Evolutionary conservation across 2,329 filamentous ascomycete genomes (phyloP).

Genomic region (Sporothrix humicola): DNA sequence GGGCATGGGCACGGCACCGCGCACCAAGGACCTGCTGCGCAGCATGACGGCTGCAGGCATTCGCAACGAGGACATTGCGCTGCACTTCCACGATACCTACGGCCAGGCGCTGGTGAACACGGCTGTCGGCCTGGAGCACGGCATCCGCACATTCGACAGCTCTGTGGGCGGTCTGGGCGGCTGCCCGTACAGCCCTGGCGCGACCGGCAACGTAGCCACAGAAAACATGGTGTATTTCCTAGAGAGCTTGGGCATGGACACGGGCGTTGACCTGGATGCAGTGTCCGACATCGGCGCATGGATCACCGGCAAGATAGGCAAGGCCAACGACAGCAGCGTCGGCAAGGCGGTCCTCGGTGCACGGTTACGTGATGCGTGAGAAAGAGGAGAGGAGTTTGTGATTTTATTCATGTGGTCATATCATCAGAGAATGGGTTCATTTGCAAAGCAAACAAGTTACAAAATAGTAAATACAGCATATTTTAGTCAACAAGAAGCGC

Average conservation of each 20-base stretch:
- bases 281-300: conserved; percentile 73
- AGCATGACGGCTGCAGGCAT: conserved; percentile 71
- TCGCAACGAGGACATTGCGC: conserved; percentile 71
- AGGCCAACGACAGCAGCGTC: conserved; percentile 68
- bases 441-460: not conserved
- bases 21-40: conserved; percentile 67
- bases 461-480: conserved; percentile 5
- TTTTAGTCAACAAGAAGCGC: not conserved
- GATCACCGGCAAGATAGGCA: conserved; percentile 70
- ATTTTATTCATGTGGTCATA: not conserved
- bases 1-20: conserved; percentile 82
- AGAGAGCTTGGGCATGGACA: conserved; percentile 74
- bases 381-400: not conserved
- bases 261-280: conserved; percentile 72
- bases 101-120: conserved; percentile 85
- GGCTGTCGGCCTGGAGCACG: conserved; percentile 76
- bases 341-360: conserved; percentile 64
- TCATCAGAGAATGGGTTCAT: not conserved
- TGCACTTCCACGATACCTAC: conserved; percentile 91
- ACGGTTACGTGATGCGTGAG: conserved; percentile 41
- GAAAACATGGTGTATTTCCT: conserved; percentile 83
- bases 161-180: conserved; percentile 82
- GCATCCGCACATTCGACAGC: conserved; percentile 78
- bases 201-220: conserved; percentile 84
- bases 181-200: conserved; percentile 83